These are phyloP conservation scores for Fusarium irregulare DNA, from an alignment of 2,329 filamentous ascomycete species.

Conservation along the genomic window DNA sequence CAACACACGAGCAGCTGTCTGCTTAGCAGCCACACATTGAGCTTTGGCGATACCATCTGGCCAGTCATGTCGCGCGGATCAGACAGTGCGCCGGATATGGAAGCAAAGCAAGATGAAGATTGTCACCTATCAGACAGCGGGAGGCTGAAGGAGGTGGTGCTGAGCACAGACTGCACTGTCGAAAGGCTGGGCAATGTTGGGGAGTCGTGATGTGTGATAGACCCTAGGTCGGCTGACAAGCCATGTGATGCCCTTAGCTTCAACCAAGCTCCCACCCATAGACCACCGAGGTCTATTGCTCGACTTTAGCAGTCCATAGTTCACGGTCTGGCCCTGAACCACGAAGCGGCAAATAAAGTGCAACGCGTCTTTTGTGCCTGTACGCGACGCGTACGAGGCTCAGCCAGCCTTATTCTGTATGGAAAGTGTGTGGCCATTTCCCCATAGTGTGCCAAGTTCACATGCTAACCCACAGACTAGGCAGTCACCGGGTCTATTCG, in stretches of 20 bases:
- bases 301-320: slow-evolving; percentile 4
- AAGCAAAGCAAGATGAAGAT: slow-evolving; percentile 16
- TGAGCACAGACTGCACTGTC: slow-evolving; percentile 25
- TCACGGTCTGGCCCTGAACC: slow-evolving; percentile 8
- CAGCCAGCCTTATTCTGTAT: slow-evolving; percentile 31
- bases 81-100: slow-evolving; percentile 35
- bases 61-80: slow-evolving; percentile 29
- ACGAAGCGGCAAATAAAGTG: slow-evolving; percentile 5
- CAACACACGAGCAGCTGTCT: slow-evolving; percentile 11
- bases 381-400: slow-evolving; percentile 41
- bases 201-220: slow-evolving; percentile 31
- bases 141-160: slow-evolving; percentile 31
- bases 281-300: slow-evolving; percentile 28
- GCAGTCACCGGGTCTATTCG: slow-evolving; percentile 38
- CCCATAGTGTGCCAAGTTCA: slow-evolving; percentile 33
- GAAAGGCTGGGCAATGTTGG: slow-evolving; percentile 20
- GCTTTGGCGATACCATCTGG: neutral
- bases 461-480: slow-evolving; percentile 32
- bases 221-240: slow-evolving; percentile 44
- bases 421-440: slow-evolving; percentile 31
- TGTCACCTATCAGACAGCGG: slow-evolving; percentile 20
- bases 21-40: slow-evolving; percentile 33
- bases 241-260: slow-evolving; percentile 43
- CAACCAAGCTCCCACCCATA: slow-evolving; percentile 12
- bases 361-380: slow-evolving; percentile 29